Evolutionary conservation across 202 grass and related monocot species (phyloP).

Genomic region (Bolboschoenoplectus hybrid): DNA sequence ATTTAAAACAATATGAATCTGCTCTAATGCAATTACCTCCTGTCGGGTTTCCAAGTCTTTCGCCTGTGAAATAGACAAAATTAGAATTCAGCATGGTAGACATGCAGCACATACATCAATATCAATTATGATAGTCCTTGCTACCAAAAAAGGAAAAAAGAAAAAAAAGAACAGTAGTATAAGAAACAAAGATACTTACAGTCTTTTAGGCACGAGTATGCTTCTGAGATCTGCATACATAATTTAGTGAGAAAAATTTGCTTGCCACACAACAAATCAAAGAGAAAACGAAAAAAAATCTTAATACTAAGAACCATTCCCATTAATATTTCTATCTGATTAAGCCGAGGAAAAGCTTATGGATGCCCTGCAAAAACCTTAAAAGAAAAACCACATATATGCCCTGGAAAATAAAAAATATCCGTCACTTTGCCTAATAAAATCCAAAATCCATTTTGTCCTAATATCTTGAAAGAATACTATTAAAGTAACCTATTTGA

Average conservation of each 20-base stretch:
- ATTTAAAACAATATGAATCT: background rate
- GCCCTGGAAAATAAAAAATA: background rate
- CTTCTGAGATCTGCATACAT: conserved; percentile 67
- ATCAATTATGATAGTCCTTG: background rate
- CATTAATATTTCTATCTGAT: background rate
- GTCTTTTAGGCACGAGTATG: conserved; percentile 82
- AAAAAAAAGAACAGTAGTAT: background rate
- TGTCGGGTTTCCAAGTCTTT: conserved; percentile 52
- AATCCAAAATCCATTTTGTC: background rate
- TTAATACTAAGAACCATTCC: background rate
- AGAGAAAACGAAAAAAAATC: too few species aligned
- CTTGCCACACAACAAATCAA: background rate
- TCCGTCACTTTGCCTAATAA: background rate
- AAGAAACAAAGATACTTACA: conserved; percentile 40
- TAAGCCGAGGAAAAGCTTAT: background rate
- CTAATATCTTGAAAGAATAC: background rate
- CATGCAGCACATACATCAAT: background rate
- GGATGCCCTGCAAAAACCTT: background rate
- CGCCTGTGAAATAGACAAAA: conserved; percentile 46
- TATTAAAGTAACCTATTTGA: conserved; percentile 8
- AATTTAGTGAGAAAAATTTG: conserved; percentile 21
- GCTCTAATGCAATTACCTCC: conserved; percentile 52
- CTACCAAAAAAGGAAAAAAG: background rate
- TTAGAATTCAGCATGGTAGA: background rate
- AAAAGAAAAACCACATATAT: background rate